A percentile compares a stretch with the other conserved stretches of the same genome.
These are phyloP conservation scores for Aspergillus udagawae DNA, from an alignment of 2,329 filamentous ascomycete genomes.

Conservation along the genomic window DNA sequence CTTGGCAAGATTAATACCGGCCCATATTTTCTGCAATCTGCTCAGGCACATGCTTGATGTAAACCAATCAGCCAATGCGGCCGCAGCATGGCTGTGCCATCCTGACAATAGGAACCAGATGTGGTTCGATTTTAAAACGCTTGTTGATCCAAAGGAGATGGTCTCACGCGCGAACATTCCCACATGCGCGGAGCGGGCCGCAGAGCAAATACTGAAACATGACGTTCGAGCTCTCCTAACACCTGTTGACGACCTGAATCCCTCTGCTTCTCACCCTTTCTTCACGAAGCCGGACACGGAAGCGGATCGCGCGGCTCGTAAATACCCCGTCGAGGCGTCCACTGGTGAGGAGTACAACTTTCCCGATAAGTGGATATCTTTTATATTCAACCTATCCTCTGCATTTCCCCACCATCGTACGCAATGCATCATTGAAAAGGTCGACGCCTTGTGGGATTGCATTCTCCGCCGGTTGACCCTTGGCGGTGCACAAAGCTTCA, in stretches of 20 bases:
- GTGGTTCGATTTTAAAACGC: conserved; percentile 73
- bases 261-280: conserved; percentile 27
- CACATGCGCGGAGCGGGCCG: conserved; percentile 31
- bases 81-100: conserved; percentile 86
- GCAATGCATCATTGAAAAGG: conserved; percentile 43
- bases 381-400: conserved; percentile 39
- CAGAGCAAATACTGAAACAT: conserved; percentile 41
- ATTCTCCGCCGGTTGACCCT: conserved; percentile 43
- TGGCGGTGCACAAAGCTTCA: conserved; percentile 44
- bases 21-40: conserved; percentile 80
- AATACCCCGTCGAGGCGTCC: conserved; percentile 34
- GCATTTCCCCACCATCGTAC: conserved; percentile 40
- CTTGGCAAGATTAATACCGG: conserved; percentile 80
- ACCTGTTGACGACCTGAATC: conserved; percentile 33
- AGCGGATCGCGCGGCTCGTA: conserved; percentile 27
- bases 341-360: conserved; percentile 43
- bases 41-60: conserved; percentile 84
- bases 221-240: conserved; percentile 42
- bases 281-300: conserved; percentile 33
- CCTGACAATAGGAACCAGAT: conserved; percentile 88
- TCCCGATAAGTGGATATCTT: conserved; percentile 46
- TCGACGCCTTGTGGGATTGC: conserved; percentile 42
- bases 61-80: conserved; percentile 89
- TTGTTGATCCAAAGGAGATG: conserved; percentile 39
- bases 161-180: conserved; percentile 40